A percentile compares a stretch with the other conserved stretches of the same genome.
These are phyloP conservation scores for Kwoniella shandongensis DNA, from an alignment of 768 basidiomycete genomes.

Conservation along the genomic window DNA sequence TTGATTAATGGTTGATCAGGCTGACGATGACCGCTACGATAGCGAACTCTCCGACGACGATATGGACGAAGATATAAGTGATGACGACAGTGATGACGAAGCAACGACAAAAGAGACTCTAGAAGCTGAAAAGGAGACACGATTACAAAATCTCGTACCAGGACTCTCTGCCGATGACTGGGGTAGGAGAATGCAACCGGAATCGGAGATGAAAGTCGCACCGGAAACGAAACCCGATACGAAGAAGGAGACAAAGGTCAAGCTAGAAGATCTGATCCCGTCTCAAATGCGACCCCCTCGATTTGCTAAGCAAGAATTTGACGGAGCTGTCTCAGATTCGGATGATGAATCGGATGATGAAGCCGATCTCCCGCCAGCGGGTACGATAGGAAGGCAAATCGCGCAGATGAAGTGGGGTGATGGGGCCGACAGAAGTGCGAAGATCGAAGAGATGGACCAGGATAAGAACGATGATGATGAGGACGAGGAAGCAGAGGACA, in stretches of 20 bases:
- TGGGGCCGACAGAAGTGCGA: conserved; percentile 19
- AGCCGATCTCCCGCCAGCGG: conserved; percentile 25
- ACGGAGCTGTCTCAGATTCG: conserved; percentile 78
- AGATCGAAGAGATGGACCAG: conserved; percentile 26
- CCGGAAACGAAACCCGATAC: neutral
- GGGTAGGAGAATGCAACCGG: conserved; percentile 59
- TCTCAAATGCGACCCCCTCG: conserved; percentile 68
- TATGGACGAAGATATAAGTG: conserved; percentile 57
- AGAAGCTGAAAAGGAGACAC: conserved; percentile 59
- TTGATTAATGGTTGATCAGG: neutral
- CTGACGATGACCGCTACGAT: neutral
- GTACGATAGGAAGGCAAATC: conserved; percentile 40
- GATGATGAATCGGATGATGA: conserved; percentile 64
- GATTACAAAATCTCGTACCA: conserved; percentile 79
- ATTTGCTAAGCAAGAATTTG: conserved; percentile 77
- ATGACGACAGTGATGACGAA: conserved; percentile 57
- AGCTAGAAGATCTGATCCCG: conserved; percentile 6
- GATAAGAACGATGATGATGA: conserved; percentile 42
- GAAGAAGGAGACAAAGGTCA: conserved; percentile 7
- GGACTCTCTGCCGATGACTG: conserved; percentile 78
- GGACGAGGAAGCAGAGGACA: conserved; percentile 21
- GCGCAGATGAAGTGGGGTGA: conserved; percentile 42
- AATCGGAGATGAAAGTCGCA: neutral
- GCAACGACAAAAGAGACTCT: conserved; percentile 55
- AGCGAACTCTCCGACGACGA: conserved; percentile 74